Evolutionary conservation across 345 rosid genomes (phyloP), one percentile per base, ranked within the genome.

Genomic region (Lumnitzera littorea): DNA sequence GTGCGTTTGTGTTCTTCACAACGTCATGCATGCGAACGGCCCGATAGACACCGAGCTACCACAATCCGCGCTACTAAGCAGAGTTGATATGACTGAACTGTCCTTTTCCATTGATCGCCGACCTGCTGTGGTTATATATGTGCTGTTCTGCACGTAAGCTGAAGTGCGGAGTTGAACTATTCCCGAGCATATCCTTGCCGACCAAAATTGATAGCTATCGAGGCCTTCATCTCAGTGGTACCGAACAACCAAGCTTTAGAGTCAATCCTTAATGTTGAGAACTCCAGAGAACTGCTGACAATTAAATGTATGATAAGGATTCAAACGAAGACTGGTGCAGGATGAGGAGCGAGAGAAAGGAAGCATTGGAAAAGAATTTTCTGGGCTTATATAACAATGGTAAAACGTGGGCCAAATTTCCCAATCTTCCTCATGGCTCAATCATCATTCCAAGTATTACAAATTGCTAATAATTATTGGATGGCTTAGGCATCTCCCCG

Each of bases 321-420:
- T 55, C 73, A 61, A 62, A 62, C 43, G 66, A 64, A 86, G 80
- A 72, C 78, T 91, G 24, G 95, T 91, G 70, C 95, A 91, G 69
- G 96, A 89, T 46, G 98, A 91, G 71, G 96, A 91, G 7, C 81
- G 87, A 66, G 98, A 89, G 74, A 91, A 75, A 69, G 96, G 98
- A 68, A 84, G 85, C 64, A 89, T 89, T 0, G 95, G 96, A 16
- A 91, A 80, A 79, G 87, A 91, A 67, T 91, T 67, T 91, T 89
- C 69, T 76, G 87, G 83, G 76, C 95, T 12, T 91, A 91, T 67
- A 51, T 91, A 67, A 85, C 91, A 46, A 70, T 73, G 0, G 84
- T 81, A 15, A 89, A 85, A 75, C 82, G 89, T 5, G 98, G 98
- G 48, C 72, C 75, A 49, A 67, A 89, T 36, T 76, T 89, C 58